These are phyloP conservation scores for Aspergillus baeticus DNA, from an alignment of 495 filamentous ascomycete species.

Conservation along the genomic window DNA sequence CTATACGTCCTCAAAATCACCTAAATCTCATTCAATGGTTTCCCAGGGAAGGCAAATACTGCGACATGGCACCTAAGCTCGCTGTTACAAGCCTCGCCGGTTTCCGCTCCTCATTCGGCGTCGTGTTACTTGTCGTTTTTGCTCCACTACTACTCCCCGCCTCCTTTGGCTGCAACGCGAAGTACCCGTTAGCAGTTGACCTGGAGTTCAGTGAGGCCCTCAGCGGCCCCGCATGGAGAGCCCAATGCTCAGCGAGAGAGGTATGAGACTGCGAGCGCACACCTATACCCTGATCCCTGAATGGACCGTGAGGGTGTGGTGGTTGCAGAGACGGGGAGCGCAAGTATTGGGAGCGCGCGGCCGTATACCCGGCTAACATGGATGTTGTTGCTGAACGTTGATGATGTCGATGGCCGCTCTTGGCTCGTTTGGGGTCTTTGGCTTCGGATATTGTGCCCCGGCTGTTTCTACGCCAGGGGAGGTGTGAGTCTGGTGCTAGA, in stretches of 20 bases:
- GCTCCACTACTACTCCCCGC: constrained; percentile 1
- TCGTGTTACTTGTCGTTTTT: constrained; percentile 22
- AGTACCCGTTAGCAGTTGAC: constrained; percentile 27
- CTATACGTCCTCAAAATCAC: too few species aligned
- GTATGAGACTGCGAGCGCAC: constrained; percentile 13
- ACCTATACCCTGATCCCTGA: not conserved
- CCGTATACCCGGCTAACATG: constrained; percentile 15
- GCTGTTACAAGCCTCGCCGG: constrained; percentile 9
- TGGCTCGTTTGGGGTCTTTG: constrained; percentile 1
- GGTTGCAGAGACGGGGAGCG: constrained; percentile 3
- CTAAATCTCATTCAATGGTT: not conserved
- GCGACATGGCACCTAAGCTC: not conserved
- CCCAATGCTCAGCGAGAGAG: constrained; percentile 3
- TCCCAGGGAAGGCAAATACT: not conserved
- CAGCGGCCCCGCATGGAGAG: not conserved
- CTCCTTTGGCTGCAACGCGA: constrained; percentile 20
- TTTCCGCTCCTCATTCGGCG: constrained; percentile 30
- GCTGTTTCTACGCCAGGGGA: not conserved
- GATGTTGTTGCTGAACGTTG: constrained; percentile 40
- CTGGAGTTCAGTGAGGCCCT: too few species aligned
- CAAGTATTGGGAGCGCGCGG: constrained; percentile 8
- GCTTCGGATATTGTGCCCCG: not conserved
- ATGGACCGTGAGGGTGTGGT: too few species aligned
- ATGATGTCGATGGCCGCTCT: constrained; percentile 23
- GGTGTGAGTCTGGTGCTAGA: not conserved